phyloP scores from a whole-genome alignment of 495 filamentous ascomycete species.

The Hamigera avellanea region DNA sequence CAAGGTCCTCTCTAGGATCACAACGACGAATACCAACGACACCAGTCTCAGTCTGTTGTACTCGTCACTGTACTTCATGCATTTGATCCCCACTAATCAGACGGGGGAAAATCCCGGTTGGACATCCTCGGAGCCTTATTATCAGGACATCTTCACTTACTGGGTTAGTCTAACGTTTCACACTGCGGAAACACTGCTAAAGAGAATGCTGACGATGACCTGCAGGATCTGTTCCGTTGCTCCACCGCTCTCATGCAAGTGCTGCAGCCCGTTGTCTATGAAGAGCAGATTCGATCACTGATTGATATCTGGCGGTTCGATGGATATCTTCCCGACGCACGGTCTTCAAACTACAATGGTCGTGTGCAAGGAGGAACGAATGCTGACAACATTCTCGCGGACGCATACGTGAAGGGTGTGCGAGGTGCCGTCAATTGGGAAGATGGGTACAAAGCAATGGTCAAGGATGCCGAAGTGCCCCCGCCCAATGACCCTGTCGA shows the following conservation, averaged over 20 bases:
- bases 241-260: slow-evolving; percentile 51
- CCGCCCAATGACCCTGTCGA: slow-evolving; percentile 55
- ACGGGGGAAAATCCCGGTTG: slow-evolving; percentile 63
- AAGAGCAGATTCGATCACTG: slow-evolving; percentile 62
- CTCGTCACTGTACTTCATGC: slow-evolving; percentile 56
- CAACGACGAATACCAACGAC: slow-evolving; percentile 41
- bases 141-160: slow-evolving; percentile 34
- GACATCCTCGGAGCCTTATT: slow-evolving; percentile 52
- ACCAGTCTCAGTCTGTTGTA: slow-evolving; percentile 51
- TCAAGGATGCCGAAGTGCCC: slow-evolving; percentile 54
- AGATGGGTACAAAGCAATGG: slow-evolving; percentile 58
- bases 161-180: slow-evolving; percentile 39
- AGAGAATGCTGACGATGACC: slow-evolving; percentile 45
- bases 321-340: slow-evolving; percentile 55
- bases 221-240: slow-evolving; percentile 53
- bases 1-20: slow-evolving; percentile 51
- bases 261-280: slow-evolving; percentile 51
- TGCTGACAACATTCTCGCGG: slow-evolving; percentile 62
- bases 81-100: slow-evolving; percentile 56
- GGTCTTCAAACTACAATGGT: slow-evolving; percentile 60
- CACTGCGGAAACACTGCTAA: too few relatives aligned
- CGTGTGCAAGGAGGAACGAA: slow-evolving; percentile 64
- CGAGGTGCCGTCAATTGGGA: slow-evolving; percentile 53
- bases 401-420: slow-evolving; percentile 66
- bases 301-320: slow-evolving; percentile 60